Base-by-base conservation (phyloP, 257 asterid species). In the Solanum corneliomulleri region DNA sequence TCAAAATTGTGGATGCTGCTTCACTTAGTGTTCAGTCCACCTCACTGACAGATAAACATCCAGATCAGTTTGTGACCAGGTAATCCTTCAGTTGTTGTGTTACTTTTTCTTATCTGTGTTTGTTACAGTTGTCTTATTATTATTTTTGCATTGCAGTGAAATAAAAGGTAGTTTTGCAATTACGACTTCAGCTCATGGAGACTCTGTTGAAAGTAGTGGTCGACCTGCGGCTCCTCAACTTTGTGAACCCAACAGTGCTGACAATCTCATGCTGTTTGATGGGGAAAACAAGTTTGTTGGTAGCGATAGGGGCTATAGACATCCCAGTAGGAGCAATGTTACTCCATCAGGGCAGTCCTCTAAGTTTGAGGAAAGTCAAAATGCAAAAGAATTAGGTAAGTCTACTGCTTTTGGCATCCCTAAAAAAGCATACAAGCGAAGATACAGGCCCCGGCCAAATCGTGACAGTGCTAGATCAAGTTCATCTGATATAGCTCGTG, bases 171-270 rank as follows among this genome's bases (percentile, higher is more conserved):
- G 99, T 91, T 92, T 92, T 92, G 96, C 96, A 85, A 83, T 91
- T 88, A 90, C 98, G 35, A 91, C 94, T 42, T 96, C 98, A 84
- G 93, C 98, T 89, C 95, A 88, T 90, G 98, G 98, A 68, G 99
- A 96, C 92, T 95, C 99, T 68, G 92, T 93, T 83, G 99, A 96
- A 92, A 96, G 99, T 90, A 93, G 95, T 80, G 98, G 96, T 88
- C 91, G 94, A 90, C 98, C 95, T 72, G 94, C 90, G 86, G 90
- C 89, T 88, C 91, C 90, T 90, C 92, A 91, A 21, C 85, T 89
- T 85, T 90, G 92, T 90, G 98, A 95, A 87, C 95, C 97, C 33
- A 93, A 91, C 89, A 94, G 95, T 88, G 99, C 99, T 86, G 99
- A 96, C 91, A 96, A 94, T 91, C 98, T 96, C 88, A 90, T 94